Conservation (phyloP, 768 basidiomycete species). For the Collybiopsis confluens region DNA sequence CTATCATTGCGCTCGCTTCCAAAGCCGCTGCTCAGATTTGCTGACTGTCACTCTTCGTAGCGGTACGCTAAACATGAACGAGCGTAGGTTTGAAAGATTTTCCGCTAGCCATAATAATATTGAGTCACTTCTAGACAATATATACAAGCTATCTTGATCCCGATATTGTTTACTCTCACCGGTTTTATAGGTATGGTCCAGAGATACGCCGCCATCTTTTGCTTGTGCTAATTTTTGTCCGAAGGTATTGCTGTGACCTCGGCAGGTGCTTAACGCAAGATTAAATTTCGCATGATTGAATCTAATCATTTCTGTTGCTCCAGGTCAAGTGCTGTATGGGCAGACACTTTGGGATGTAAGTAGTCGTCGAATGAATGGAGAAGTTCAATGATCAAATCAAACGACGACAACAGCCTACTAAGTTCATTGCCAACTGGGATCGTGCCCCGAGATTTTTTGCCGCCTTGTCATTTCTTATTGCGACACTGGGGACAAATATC, state of each 20-base stretch:
- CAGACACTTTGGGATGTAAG: slow-evolving; percentile 53
- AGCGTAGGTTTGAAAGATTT: slow-evolving; percentile 37
- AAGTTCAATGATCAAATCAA: background rate
- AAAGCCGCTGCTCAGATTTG: background rate
- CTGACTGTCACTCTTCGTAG: background rate
- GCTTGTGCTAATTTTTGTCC: background rate
- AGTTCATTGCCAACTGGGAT: slow-evolving; percentile 75
- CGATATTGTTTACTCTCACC: slow-evolving; percentile 68
- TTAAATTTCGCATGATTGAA: too few species aligned
- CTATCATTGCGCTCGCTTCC: background rate
- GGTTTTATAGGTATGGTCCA: slow-evolving; percentile 45
- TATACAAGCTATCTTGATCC: slow-evolving; percentile 72
- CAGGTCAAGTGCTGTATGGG: slow-evolving; percentile 58
- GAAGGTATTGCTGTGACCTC: slow-evolving; percentile 77
- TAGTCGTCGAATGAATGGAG: background rate
- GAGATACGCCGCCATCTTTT: too few species aligned
- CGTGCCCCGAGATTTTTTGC: slow-evolving; percentile 84
- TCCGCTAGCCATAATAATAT: background rate
- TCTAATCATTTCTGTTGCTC: background rate
- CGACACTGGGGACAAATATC: slow-evolving; percentile 70
- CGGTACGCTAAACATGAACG: slow-evolving; percentile 70
- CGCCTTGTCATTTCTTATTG: slow-evolving; percentile 66
- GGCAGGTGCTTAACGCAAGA: slow-evolving; percentile 44
- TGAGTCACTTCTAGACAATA: slow-evolving; percentile 47
- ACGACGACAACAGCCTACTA: slow-evolving; percentile 37